Evolutionary conservation across 2,329 filamentous ascomycete genomes (phyloP), one percentile per base, ranked within the genome.

Genomic region (Boeremia exigua): DNA sequence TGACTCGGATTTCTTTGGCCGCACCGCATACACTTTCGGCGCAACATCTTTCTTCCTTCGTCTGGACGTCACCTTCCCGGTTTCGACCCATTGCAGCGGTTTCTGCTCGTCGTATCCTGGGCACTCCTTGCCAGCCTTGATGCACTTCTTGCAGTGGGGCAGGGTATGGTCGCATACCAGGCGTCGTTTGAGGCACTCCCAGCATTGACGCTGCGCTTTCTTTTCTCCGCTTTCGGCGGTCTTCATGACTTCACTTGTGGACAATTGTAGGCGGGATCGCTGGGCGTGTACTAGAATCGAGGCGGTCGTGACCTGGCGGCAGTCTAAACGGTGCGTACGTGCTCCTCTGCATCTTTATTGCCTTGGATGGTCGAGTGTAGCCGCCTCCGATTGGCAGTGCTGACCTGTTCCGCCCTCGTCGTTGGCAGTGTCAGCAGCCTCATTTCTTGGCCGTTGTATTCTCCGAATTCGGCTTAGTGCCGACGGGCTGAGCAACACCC

Each of bases 161-260:
- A 68, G 37, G n/a, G 64, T 66, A n/a, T 63, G 66, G 54, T 74
- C 71, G 47, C 71, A 74, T 1, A 74, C 71, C 25, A 73, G 54
- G 1, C 71, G 63, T 12, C 69, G 63, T 45, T 67, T 69, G 23
- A 70, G 58, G 46, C 71, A 74, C 25, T 69, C 70, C 71, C 70
- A 74, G 53, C 70, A 74, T 60, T 73, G 71, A 2, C 67, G 65
- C 2, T 49, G 61, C 51, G 69, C 64, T 54, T 63, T 67, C 15
- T 55, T 38, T 54, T 62, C 58, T 53, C 60, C 62, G 7, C 38
- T 59, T 61, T 56, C 54, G 47, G 59, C 15, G 47, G 32, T 36
- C 37, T 51, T 51, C 53, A 51, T 56, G 3, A 6, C 29, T 29
- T 28, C 17, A 25, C 14, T 47, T 14, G 25, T 17, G 30, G 9